These are phyloP conservation scores for Neurospora sp. DNA, from an alignment of 495 filamentous ascomycete genomes.

Conservation along the genomic window DNA sequence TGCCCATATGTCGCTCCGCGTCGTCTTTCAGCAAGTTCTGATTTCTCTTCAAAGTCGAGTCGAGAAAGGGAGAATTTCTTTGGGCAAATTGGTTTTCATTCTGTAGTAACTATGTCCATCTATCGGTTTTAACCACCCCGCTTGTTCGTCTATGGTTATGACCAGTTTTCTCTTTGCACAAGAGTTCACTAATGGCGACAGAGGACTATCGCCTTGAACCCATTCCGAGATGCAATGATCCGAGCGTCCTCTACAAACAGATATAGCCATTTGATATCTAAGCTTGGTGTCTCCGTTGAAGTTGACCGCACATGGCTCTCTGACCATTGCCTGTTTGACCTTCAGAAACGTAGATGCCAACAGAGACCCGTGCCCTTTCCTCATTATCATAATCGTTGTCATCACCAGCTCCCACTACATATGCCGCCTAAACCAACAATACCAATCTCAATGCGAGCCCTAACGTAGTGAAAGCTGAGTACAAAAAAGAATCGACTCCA, in stretches of 20 bases:
- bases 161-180: background rate
- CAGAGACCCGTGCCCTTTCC: background rate
- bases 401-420: background rate
- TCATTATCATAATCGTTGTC: background rate
- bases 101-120: background rate
- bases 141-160: background rate
- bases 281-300: background rate
- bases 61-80: background rate
- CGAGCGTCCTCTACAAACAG: background rate
- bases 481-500: background rate
- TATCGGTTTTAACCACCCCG: background rate
- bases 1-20: background rate
- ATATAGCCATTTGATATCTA: background rate
- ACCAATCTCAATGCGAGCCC: background rate
- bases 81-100: background rate
- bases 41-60: background rate
- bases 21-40: background rate
- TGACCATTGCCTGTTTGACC: background rate
- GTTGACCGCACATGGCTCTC: background rate
- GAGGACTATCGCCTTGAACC: background rate
- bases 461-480: background rate
- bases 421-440: background rate
- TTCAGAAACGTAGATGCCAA: background rate
- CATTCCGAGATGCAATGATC: background rate
- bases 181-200: background rate